phyloP scores from a whole-genome alignment of 1,284 basidiomycete species.

The Cryptococcus sp. region DNA sequence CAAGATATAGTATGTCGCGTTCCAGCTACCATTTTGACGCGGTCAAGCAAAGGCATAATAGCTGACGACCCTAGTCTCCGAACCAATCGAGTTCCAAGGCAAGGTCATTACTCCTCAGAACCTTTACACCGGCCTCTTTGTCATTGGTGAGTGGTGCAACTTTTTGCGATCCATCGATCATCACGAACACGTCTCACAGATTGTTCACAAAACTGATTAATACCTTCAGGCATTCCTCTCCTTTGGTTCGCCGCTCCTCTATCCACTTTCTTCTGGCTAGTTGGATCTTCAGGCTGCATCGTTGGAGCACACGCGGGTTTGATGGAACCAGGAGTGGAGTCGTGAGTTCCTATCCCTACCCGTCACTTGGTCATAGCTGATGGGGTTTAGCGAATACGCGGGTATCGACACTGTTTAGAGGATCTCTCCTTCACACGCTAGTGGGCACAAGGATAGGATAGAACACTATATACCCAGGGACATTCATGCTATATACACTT shows the following conservation, averaged over 20 bases:
- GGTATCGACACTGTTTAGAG: constrained; percentile 29
- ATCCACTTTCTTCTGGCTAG: constrained; percentile 48
- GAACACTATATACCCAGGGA: too few species aligned
- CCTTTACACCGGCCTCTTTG: constrained; percentile 60
- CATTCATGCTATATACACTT: too few species aligned
- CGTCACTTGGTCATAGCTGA: not conserved
- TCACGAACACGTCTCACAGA: constrained; percentile 40
- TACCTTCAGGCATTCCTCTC: constrained; percentile 37
- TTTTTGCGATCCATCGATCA: constrained; percentile 53
- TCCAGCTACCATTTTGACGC: constrained; percentile 1
- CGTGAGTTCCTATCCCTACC: constrained; percentile 12
- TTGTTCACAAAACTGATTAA: not conserved
- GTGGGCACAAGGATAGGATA: too few species aligned
- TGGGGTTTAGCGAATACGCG: constrained; percentile 25
- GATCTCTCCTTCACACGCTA: too few species aligned
- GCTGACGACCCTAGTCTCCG: constrained; percentile 27
- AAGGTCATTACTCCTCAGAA: constrained; percentile 51
- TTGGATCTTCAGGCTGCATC: constrained; percentile 46
- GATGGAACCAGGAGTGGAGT: constrained; percentile 54
- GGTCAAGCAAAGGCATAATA: not conserved
- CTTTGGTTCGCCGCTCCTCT: constrained; percentile 47
- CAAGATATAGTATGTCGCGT: constrained; percentile 67
- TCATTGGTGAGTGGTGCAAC: constrained; percentile 48
- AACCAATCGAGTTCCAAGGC: constrained; percentile 50
- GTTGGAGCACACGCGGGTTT: constrained; percentile 54